phyloP scores from a whole-genome alignment of 139 green algal species.

The Micractinium sp. region DNA sequence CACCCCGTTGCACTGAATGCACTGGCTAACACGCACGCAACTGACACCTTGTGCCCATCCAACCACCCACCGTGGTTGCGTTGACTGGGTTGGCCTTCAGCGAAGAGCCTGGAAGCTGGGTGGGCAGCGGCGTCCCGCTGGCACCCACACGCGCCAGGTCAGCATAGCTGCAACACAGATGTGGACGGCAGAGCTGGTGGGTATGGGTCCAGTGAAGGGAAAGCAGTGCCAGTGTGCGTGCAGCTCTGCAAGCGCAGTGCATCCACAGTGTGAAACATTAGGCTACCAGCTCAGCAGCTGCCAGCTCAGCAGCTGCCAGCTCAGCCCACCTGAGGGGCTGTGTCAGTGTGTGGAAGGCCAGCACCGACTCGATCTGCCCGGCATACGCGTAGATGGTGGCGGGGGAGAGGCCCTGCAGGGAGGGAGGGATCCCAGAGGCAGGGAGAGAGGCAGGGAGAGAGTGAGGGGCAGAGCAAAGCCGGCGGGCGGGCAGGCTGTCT shows the following conservation, averaged over 20 bases:
- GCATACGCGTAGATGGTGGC: not conserved
- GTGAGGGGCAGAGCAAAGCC: not conserved
- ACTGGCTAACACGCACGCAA: not conserved
- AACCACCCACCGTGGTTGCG: conserved; percentile 6
- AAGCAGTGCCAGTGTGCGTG: too few species aligned
- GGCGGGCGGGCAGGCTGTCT: not conserved
- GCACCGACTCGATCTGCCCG: not conserved
- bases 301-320: not conserved
- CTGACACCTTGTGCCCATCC: too few species aligned
- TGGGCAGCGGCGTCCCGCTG: not conserved
- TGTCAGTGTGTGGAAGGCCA: conserved; percentile 27
- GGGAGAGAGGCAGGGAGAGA: not conserved
- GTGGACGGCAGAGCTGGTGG: not conserved
- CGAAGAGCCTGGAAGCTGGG: not conserved
- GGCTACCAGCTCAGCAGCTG: not conserved
- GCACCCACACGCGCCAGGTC: not conserved
- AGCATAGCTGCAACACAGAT: not conserved
- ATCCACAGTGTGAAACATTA: not conserved
- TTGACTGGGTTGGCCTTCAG: not conserved
- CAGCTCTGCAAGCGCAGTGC: not conserved
- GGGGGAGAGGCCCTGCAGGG: conserved; percentile 3
- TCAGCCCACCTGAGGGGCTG: conserved; percentile 1
- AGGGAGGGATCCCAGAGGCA: too few species aligned
- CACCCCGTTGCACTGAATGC: too few species aligned
- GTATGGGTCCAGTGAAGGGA: not conserved